Evolutionary conservation across 2,329 filamentous ascomycete species (phyloP), one percentile per base, ranked within the genome.

Genomic region (Chaetoscypha palmicola): DNA sequence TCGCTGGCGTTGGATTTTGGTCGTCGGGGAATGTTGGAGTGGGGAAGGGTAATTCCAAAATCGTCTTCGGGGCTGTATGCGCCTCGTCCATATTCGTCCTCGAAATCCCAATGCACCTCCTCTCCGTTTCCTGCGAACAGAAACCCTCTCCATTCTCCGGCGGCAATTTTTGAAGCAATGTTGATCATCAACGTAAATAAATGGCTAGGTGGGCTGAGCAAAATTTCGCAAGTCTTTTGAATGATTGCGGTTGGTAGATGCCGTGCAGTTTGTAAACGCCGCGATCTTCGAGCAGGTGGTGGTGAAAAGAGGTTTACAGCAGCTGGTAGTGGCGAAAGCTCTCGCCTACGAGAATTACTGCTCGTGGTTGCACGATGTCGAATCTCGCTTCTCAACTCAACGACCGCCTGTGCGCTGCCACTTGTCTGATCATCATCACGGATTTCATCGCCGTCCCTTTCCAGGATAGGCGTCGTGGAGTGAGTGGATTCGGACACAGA

Each of bases 181-280:
- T 80, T 79, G 3, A 95, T 73, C 72, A 95, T 89, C 31, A 94
- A 69, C 20, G 78, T 72, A 26, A 94, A 76, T 2, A 94, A 73
- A 55, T 90, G 79, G 24, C 82, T 77, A 0, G 90, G 88, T n/a
- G 88, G 88, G 0, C 85, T 80, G 11, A 95, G 68, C 3, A 94
- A 73, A 22, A 92, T 73, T 40, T 86, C 80, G 50, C 77, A 81
- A 0, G 88, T 89, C 64, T 86, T 90, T 44, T 82, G 77, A 20
- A 94, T 74, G 22, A 94, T 75, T 2, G 79, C 74, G 39, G 77
- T 68, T 1, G 79, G 76, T 22, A 74, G 55, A 4, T 63, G 68
- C 31, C 55, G 62, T 26, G 66, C 16, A 34, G 32, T 34, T 17
- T 34, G 32, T 4, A 74, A 55, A 3, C 63, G 68, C 26, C 55